Base-by-base conservation (phyloP, 192 early-diverging fungal genomes). In the Martensiomyces pterosporus region DNA sequence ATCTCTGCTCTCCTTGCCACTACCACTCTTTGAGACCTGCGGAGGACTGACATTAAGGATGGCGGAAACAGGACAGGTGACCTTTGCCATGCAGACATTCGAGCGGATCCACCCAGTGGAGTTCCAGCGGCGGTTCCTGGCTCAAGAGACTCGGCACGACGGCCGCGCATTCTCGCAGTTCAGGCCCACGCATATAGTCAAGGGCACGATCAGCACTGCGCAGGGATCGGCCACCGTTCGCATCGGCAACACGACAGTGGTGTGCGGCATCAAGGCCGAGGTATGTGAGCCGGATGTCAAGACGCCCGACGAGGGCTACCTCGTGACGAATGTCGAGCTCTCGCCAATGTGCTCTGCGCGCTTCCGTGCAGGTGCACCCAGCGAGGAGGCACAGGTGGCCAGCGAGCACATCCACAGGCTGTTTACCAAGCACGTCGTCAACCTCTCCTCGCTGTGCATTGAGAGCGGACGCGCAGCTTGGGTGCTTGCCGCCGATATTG, bases 241-340 rank as follows among this genome's bases (percentile, higher is more conserved):
- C 24, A 57, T 93, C 9, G 95, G 95, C 23, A 83, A 88, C 24
- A 95, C 92, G 2, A 92, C 86, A 9, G 87, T 92, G 13, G 76
- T 94, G 4, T 96, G 93, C 52, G 95, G 92, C 15, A 84, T 98
- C 43, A 98, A 98, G 63, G 93, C 89, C 16, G 91, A 96, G 68
- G 89, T 95, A 3, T 76, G 89, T 21, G 84, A 87, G 52, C 93
- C 95, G 21, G 68, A 74, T 18, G 61, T 91, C 19, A 77, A 74
- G 32, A 24, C 24, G 1, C 91, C 92, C 15, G 64, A 78, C 35
- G 55, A 80, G 29, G 93, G 95, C 10, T 97, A 82, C 49, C 71
- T 98, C 82, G 90, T 93, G 13, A 88, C 92, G 2, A 98, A 97
- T 52, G 67, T 98, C 8, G 92, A 95, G 44, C 69, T 98, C 19